Conservation (phyloP, 1,284 basidiomycete species). For the Heliocybe sulcata region DNA sequence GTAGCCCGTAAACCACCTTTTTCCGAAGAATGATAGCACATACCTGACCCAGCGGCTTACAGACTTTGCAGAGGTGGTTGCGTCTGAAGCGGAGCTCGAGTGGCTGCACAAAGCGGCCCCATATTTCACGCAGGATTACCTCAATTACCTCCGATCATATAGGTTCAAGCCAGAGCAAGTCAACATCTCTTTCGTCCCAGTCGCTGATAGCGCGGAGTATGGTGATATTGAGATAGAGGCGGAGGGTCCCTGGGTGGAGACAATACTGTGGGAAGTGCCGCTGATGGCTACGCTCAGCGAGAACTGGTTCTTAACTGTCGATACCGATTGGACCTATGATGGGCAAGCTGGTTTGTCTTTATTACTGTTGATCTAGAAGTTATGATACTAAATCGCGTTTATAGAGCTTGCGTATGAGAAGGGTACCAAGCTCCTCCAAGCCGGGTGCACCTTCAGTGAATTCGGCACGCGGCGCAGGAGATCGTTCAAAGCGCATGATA, state of each 20-base stretch:
- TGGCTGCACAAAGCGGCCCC: constrained; percentile 74
- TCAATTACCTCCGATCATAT: constrained; percentile 71
- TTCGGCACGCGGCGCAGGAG: constrained; percentile 90
- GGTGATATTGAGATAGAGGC: constrained; percentile 76
- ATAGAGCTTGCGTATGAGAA: constrained; percentile 65
- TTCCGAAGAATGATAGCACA: constrained; percentile 1
- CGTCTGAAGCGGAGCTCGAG: constrained; percentile 57
- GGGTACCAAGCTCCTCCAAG: constrained; percentile 56
- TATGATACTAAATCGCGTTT: constrained; percentile 2
- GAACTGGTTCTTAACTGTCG: constrained; percentile 63
- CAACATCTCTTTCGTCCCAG: constrained; percentile 55
- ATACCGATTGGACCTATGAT: constrained; percentile 79
- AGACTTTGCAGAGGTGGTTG: constrained; percentile 63
- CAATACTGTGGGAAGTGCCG: constrained; percentile 95
- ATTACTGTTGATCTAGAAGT: constrained; percentile 25
- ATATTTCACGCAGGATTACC: constrained; percentile 69
- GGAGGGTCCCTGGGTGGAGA: constrained; percentile 79
- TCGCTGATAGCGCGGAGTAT: constrained; percentile 36
- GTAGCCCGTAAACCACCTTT: constrained; percentile 53
- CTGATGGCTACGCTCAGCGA: constrained; percentile 87
- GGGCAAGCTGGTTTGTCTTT: constrained; percentile 61
- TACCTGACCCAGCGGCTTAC: background rate
- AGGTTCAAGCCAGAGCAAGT: constrained; percentile 84
- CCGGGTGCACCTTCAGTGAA: constrained; percentile 79
- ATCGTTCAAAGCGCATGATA: constrained; percentile 74